Percentiles rank a stretch among this genome's conserved stretches.
phyloP scores from a whole-genome alignment of 2,329 filamentous ascomycete genomes.

The Nothomitra cinnamomea region DNA sequence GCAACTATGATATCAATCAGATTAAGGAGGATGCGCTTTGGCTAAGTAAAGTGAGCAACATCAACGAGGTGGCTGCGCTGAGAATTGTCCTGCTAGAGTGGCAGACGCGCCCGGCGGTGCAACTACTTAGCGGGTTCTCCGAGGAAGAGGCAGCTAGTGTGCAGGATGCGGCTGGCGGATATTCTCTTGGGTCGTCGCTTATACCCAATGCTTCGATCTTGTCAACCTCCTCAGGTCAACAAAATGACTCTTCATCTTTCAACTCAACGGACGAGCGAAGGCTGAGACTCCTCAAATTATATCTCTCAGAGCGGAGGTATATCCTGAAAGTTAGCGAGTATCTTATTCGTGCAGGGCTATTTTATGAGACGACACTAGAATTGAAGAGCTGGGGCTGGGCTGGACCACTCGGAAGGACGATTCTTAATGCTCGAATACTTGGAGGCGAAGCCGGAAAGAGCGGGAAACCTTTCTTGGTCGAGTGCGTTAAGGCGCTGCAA shows the following conservation, averaged over 20 bases:
- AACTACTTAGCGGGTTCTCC: slow-evolving; percentile 55
- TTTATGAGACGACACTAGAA: slow-evolving; percentile 4
- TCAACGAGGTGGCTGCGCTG: slow-evolving; percentile 70
- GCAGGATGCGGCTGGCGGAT: slow-evolving; percentile 53
- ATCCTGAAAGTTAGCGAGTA: slow-evolving; percentile 47
- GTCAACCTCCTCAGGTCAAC: not conserved
- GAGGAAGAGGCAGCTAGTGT: slow-evolving; percentile 63
- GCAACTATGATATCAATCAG: slow-evolving; percentile 54
- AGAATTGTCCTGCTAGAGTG: slow-evolving; percentile 68
- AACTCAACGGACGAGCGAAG: slow-evolving; percentile 31
- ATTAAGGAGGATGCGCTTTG: slow-evolving; percentile 76
- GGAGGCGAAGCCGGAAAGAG: not conserved
- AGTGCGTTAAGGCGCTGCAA: slow-evolving; percentile 33
- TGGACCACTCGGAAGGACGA: slow-evolving; percentile 1
- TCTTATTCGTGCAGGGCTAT: slow-evolving; percentile 14
- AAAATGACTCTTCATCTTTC: not conserved
- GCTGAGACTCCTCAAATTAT: slow-evolving; percentile 51
- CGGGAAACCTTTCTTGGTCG: slow-evolving; percentile 11
- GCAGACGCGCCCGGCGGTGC: slow-evolving; percentile 59
- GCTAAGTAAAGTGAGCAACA: slow-evolving; percentile 60
- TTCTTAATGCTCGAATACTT: slow-evolving; percentile 2
- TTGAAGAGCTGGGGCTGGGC: slow-evolving; percentile 1
- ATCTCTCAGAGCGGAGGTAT: slow-evolving; percentile 53
- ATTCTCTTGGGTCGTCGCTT: slow-evolving; percentile 41
- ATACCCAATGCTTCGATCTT: slow-evolving; percentile 14